Conservation (phyloP, 2,329 filamentous ascomycete genomes). For the Trichoderma sp. region DNA sequence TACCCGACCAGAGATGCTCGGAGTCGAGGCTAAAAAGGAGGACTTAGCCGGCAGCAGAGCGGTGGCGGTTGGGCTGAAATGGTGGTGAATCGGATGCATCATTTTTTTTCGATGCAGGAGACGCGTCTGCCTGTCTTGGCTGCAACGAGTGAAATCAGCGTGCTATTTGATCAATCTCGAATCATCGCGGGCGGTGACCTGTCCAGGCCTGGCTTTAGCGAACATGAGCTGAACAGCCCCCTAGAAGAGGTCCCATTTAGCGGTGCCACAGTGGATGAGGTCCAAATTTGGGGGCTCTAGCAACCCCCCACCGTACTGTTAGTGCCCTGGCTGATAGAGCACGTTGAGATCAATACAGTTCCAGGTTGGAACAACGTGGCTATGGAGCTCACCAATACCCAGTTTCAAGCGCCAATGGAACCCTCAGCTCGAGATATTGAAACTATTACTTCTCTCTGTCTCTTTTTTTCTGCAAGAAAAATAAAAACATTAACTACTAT, state of each 20-base stretch:
- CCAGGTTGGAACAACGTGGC: background rate
- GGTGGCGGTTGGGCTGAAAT: background rate
- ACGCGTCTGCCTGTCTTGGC: background rate
- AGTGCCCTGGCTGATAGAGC: background rate
- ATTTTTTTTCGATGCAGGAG: background rate
- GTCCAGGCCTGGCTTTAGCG: background rate
- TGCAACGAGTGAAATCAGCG: background rate
- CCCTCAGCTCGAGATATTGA: background rate
- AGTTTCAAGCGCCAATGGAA: background rate
- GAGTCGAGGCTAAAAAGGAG: background rate
- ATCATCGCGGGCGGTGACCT: background rate
- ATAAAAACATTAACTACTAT: background rate
- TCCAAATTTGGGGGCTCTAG: background rate
- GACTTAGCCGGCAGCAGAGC: background rate
- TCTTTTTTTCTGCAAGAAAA: background rate
- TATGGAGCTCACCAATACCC: background rate
- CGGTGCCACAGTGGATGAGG: background rate
- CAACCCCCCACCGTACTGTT: constrained; percentile 1
- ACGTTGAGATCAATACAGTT: too few relatives aligned
- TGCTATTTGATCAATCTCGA: too few relatives aligned
- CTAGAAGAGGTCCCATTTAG: background rate
- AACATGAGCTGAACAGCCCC: background rate
- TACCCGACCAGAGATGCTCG: background rate
- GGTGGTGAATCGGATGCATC: background rate
- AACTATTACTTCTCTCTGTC: background rate